Conservation (phyloP, 495 filamentous ascomycete genomes). For the Hyaloscypha hepaticicola region DNA sequence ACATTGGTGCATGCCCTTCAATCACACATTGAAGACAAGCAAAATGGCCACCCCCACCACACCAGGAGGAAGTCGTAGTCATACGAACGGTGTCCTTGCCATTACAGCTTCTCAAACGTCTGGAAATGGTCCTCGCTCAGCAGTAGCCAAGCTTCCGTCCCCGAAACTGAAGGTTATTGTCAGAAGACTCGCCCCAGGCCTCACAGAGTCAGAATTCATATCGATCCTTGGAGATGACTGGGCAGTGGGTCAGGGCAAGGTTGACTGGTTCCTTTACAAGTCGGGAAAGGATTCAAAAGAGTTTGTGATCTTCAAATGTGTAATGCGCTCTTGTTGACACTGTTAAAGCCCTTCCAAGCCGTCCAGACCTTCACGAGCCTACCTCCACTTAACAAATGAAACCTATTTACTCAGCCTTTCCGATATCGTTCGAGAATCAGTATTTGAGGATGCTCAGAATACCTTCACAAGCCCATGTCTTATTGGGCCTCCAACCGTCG, state of each 20-base stretch:
- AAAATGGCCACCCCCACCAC: slow-evolving; percentile 14
- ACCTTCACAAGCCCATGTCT: slow-evolving; percentile 65
- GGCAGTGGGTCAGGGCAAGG: slow-evolving; percentile 72
- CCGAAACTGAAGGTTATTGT: slow-evolving; percentile 82
- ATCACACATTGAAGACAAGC: no score
- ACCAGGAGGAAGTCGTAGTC: slow-evolving; percentile 35
- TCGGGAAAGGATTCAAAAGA: slow-evolving; percentile 86
- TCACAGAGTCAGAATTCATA: slow-evolving; percentile 80
- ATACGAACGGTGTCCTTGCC: slow-evolving; percentile 60
- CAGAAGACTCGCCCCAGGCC: slow-evolving; percentile 78
- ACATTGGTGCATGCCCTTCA: no score
- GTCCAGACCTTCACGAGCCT: slow-evolving; percentile 73
- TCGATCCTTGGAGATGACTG: slow-evolving; percentile 76
- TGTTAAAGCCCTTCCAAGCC: slow-evolving; percentile 68
- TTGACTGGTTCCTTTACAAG: slow-evolving; percentile 78
- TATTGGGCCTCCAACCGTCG: slow-evolving; percentile 70
- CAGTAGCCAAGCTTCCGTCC: slow-evolving; percentile 54
- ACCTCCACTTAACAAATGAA: slow-evolving; percentile 67
- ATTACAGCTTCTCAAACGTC: slow-evolving; percentile 51
- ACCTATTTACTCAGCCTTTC: slow-evolving; percentile 59
- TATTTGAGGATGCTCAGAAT: slow-evolving; percentile 73
- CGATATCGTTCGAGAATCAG: slow-evolving; percentile 60
- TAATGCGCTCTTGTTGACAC: slow-evolving; percentile 21
- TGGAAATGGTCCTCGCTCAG: slow-evolving; percentile 51
- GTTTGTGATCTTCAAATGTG: slow-evolving; percentile 48